phyloP scores from a whole-genome alignment of 306 rosid species.

The Crotalaria pallida region DNA sequence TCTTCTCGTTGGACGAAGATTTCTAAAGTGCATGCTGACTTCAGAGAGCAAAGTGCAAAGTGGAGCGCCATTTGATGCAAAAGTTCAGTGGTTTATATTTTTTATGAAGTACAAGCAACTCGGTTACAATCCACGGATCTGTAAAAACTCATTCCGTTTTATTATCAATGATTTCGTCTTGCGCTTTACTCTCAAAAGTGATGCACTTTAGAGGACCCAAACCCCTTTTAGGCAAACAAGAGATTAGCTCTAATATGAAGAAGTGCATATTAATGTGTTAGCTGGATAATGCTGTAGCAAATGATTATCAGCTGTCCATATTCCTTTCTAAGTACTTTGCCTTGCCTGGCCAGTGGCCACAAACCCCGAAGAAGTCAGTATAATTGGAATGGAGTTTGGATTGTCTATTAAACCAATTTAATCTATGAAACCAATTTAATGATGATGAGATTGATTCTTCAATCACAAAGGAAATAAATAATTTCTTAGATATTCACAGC shows the following conservation, averaged over 20 bases:
- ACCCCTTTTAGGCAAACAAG: background rate
- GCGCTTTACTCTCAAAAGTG: background rate
- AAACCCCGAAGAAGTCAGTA: background rate
- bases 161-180: background rate
- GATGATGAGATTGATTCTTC: slow-evolving; percentile 1
- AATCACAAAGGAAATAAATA: background rate
- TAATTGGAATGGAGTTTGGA: background rate
- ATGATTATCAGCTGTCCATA: background rate
- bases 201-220: background rate
- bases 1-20: background rate
- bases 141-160: background rate
- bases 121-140: background rate
- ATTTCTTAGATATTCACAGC: background rate
- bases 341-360: background rate
- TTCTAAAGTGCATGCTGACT: background rate
- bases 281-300: background rate
- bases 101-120: background rate
- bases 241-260: background rate
- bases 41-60: background rate
- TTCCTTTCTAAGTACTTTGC: background rate
- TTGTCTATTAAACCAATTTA: background rate
- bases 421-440: background rate
- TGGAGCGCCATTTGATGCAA: background rate
- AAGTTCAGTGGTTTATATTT: background rate
- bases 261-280: background rate